phyloP scores from a whole-genome alignment of 257 asterid genomes.

The Vinca minor region DNA sequence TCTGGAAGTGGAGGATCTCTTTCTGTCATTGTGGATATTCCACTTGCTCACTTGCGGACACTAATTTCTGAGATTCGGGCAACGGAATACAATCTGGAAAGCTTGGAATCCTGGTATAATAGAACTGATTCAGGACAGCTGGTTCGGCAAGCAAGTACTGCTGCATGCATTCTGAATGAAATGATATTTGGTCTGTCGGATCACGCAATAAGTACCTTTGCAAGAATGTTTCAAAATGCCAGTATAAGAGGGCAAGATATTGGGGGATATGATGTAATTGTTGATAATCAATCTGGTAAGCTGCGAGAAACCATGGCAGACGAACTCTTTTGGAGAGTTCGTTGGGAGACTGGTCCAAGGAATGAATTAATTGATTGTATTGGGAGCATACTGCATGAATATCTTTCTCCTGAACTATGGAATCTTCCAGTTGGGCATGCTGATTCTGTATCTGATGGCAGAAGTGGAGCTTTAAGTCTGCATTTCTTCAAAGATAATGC shows the following conservation, averaged over 20 bases:
- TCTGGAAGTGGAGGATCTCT: constrained; percentile 58
- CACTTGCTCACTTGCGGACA: constrained; percentile 66
- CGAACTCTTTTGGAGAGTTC: constrained; percentile 29
- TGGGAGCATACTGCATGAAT: constrained; percentile 81
- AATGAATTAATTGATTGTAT: constrained; percentile 56
- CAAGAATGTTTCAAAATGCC: constrained; percentile 34
- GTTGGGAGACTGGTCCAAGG: constrained; percentile 33
- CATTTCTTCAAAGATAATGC: constrained; percentile 68
- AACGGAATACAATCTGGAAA: constrained; percentile 51
- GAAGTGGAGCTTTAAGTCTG: constrained; percentile 44
- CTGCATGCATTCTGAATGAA: constrained; percentile 79
- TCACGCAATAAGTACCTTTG: constrained; percentile 39
- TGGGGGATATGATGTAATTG: constrained; percentile 22
- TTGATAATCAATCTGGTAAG: constrained; percentile 18
- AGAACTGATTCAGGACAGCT: constrained; percentile 68
- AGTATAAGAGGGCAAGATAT: constrained; percentile 19
- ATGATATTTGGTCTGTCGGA: constrained; percentile 82
- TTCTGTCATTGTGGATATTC: constrained; percentile 60
- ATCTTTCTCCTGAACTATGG: constrained; percentile 90
- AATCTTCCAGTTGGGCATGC: constrained; percentile 62
- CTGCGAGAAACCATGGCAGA: constrained; percentile 27
- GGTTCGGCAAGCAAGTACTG: constrained; percentile 88
- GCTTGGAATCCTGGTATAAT: constrained; percentile 82
- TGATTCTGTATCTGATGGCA: constrained; percentile 38
- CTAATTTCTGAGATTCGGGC: constrained; percentile 58